Evolutionary conservation across 1,139 yeast genomes (phyloP).

Genomic region (Zygosaccharomyces pseudobailii): DNA sequence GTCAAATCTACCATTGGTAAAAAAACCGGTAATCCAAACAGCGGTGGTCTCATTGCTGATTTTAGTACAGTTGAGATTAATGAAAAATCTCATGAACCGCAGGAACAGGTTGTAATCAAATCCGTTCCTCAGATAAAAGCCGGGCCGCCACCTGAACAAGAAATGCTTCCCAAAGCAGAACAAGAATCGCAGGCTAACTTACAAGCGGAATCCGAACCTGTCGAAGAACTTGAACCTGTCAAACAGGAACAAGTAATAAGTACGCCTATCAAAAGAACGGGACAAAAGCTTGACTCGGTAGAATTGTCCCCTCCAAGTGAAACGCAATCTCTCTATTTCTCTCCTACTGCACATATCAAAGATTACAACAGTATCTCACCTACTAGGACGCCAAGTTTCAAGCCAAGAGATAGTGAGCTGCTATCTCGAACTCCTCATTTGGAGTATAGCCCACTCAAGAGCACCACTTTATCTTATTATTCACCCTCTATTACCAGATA

Average conservation of each 20-base stretch:
- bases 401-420: constrained; percentile 3
- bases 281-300: constrained; percentile 1
- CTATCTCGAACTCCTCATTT: constrained; percentile 17
- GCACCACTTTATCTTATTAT: constrained; percentile 29
- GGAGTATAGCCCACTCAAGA: constrained; percentile 29
- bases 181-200: not conserved
- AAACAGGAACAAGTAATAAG: not conserved
- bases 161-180: not conserved
- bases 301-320: constrained; percentile 8
- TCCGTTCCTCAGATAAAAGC: not conserved
- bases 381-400: constrained; percentile 15
- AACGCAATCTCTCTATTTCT: constrained; percentile 3
- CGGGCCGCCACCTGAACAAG: not conserved
- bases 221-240: not conserved
- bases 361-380: constrained; percentile 1
- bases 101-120: not conserved
- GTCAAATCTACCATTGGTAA: constrained; percentile 12
- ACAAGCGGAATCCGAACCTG: not conserved
- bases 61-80: constrained; percentile 10
- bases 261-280: constrained; percentile 5
- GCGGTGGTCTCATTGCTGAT: constrained; percentile 24
- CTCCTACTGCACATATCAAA: not conserved
- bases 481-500: constrained; percentile 32
- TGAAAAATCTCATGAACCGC: not conserved
- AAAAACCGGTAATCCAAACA: not conserved